Conservation (phyloP, 768 basidiomycete genomes). For the Atractiella rhizophila region DNA sequence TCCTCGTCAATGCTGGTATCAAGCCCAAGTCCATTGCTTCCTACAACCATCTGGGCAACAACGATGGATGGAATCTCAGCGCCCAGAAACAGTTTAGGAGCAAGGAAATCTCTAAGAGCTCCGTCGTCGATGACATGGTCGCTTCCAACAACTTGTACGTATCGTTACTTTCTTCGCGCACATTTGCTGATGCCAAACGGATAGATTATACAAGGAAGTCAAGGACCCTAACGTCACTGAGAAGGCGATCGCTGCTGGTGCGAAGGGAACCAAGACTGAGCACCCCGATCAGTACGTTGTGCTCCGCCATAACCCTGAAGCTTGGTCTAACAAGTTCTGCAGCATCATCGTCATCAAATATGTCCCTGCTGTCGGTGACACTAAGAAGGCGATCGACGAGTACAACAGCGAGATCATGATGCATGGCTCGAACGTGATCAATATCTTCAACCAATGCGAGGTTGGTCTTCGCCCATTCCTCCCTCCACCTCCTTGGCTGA, state of each 20-base stretch:
- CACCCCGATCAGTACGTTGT: slow-evolving; percentile 81
- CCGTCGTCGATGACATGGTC: slow-evolving; percentile 96
- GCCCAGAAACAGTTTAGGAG: slow-evolving; percentile 82
- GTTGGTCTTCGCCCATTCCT: slow-evolving; percentile 23
- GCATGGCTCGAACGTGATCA: slow-evolving; percentile 71
- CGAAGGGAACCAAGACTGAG: slow-evolving; percentile 43
- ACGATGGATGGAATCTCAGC: slow-evolving; percentile 77
- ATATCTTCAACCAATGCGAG: slow-evolving; percentile 80
- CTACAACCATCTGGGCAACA: slow-evolving; percentile 97
- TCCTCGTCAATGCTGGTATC: slow-evolving; percentile 94
- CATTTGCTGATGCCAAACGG: neutral
- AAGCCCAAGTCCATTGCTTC: slow-evolving; percentile 90
- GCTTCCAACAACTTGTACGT: slow-evolving; percentile 29
- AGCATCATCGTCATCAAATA: slow-evolving; percentile 25
- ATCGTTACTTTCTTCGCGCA: neutral
- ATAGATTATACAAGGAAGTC: slow-evolving; percentile 33
- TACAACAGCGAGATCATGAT: slow-evolving; percentile 97
- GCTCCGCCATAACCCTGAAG: slow-evolving; percentile 13
- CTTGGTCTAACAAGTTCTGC: neutral
- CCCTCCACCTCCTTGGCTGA: neutral
- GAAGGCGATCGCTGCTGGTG: slow-evolving; percentile 18
- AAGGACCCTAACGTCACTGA: slow-evolving; percentile 29
- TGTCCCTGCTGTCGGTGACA: slow-evolving; percentile 84
- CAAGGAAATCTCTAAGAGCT: slow-evolving; percentile 95
- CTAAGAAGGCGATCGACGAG: slow-evolving; percentile 97